Evolutionary conservation across 306 rosid species (phyloP).

Genomic region (Hylodesmum podocarpum): DNA sequence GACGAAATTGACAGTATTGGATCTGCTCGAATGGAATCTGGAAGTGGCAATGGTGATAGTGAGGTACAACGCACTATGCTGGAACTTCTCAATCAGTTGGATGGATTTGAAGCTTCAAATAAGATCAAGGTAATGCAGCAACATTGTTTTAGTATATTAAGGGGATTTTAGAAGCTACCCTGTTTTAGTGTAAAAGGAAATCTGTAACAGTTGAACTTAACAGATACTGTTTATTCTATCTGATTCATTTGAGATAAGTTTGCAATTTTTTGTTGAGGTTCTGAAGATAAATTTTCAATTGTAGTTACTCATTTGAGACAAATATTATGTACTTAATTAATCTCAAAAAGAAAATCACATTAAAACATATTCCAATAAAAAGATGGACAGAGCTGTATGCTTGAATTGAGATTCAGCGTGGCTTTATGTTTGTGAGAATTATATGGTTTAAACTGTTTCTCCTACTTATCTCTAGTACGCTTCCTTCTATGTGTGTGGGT

Average conservation of each 20-base stretch:
- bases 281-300: constrained; percentile 30
- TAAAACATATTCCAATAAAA: too few relatives aligned
- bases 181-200: background rate
- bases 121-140: constrained; percentile 79
- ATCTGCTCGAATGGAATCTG: constrained; percentile 99
- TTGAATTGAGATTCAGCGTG: too few relatives aligned
- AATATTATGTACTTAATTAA: too few relatives aligned
- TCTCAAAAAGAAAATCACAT: too few relatives aligned
- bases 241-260: background rate
- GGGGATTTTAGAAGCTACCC: background rate
- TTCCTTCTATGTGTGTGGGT: too few relatives aligned
- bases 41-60: constrained; percentile 99
- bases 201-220: background rate
- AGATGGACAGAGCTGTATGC: too few relatives aligned
- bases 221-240: background rate
- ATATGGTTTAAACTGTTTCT: background rate
- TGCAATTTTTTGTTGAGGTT: background rate
- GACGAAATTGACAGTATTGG: constrained; percentile 99
- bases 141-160: background rate
- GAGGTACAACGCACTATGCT: constrained; percentile 99
- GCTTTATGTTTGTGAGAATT: too few relatives aligned
- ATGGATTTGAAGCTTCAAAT: constrained; percentile 99
- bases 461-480: background rate
- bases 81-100: constrained; percentile 98
- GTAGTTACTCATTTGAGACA: too few relatives aligned